A percentile compares a stretch with the other conserved stretches of the same genome.
Conservation (phyloP, 345 rosid genomes). For the Isatis tinctoria region DNA sequence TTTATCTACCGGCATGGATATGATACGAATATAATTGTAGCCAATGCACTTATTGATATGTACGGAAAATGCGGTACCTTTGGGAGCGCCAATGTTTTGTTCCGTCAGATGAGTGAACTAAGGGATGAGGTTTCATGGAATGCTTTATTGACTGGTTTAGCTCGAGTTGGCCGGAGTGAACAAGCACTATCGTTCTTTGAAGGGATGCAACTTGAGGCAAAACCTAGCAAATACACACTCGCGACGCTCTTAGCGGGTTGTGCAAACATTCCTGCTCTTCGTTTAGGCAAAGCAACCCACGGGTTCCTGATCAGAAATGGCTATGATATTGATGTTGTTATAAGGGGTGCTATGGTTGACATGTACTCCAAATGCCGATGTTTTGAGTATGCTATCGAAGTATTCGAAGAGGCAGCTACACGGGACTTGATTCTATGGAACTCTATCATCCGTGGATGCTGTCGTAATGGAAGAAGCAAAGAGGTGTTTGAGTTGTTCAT, state of each 20-base stretch:
- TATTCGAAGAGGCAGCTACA: too few species aligned
- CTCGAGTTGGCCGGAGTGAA: slow-evolving; percentile 49
- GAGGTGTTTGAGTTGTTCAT: slow-evolving; percentile 49
- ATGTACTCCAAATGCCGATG: slow-evolving; percentile 63
- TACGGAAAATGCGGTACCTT: slow-evolving; percentile 34
- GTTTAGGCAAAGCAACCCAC: slow-evolving; percentile 69
- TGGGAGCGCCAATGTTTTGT: slow-evolving; percentile 41
- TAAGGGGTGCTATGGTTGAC: slow-evolving; percentile 64
- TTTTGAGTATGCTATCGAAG: too few species aligned
- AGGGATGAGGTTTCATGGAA: slow-evolving; percentile 83
- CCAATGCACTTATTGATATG: slow-evolving; percentile 77
- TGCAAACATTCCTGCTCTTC: slow-evolving; percentile 57
- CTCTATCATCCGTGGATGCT: too few species aligned
- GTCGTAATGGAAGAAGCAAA: slow-evolving; percentile 15
- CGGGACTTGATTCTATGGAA: background rate
- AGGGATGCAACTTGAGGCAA: slow-evolving; percentile 64
- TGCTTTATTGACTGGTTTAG: slow-evolving; percentile 62
- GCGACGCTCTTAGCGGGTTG: slow-evolving; percentile 71
- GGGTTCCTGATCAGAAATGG: slow-evolving; percentile 67
- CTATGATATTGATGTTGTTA: slow-evolving; percentile 50
- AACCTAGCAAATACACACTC: slow-evolving; percentile 56
- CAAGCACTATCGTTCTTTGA: slow-evolving; percentile 54
- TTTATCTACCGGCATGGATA: slow-evolving; percentile 56
- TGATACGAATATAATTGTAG: slow-evolving; percentile 44
- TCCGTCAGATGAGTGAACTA: slow-evolving; percentile 57